These are phyloP conservation scores for Colletotrichum liriopes DNA, from an alignment of 2,329 filamentous ascomycete species.

Conservation along the genomic window DNA sequence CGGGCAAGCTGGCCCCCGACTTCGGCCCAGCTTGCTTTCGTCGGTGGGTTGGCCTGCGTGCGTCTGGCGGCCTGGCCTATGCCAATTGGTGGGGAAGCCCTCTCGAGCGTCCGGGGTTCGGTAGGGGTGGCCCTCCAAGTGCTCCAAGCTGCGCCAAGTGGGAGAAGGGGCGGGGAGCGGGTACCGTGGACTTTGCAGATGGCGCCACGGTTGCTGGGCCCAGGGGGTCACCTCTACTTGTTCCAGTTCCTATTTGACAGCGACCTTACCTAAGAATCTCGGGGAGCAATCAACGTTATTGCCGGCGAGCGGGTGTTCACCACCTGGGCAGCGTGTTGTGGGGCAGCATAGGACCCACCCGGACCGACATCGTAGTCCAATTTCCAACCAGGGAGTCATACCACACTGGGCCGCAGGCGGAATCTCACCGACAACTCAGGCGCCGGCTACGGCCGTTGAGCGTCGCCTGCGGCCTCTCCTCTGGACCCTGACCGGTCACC, in stretches of 20 bases:
- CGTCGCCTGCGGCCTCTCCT: conserved; percentile 18
- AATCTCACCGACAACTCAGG: conserved; percentile 34
- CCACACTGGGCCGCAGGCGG: conserved; percentile 30
- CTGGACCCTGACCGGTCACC: conserved; percentile 16
- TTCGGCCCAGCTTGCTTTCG: conserved; percentile 43
- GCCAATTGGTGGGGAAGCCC: conserved; percentile 42
- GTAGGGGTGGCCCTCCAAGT: conserved; percentile 17
- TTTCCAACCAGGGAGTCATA: conserved; percentile 33
- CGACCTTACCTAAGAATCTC: conserved; percentile 42
- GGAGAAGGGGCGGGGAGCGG: conserved; percentile 25
- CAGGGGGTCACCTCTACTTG: conserved; percentile 39
- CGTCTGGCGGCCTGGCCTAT: conserved; percentile 32
- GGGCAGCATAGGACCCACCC: conserved; percentile 17
- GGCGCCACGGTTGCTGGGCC: conserved; percentile 27
- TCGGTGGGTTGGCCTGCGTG: conserved; percentile 39
- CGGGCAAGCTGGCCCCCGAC: conserved; percentile 43
- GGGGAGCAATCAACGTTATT: conserved; percentile 42
- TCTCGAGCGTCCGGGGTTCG: conserved; percentile 39
- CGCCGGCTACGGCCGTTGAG: conserved; percentile 39
- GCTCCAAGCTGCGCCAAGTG: conserved; percentile 28
- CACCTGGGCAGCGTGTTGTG: conserved; percentile 18
- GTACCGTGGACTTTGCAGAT: conserved; percentile 43
- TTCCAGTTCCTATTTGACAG: conserved; percentile 34
- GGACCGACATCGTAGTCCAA: conserved; percentile 31
- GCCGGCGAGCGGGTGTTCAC: conserved; percentile 34